Evolutionary conservation across 352 stramenopile genomes (phyloP), one percentile per base, ranked within the genome.

Genomic region (Phytophthora melonis): DNA sequence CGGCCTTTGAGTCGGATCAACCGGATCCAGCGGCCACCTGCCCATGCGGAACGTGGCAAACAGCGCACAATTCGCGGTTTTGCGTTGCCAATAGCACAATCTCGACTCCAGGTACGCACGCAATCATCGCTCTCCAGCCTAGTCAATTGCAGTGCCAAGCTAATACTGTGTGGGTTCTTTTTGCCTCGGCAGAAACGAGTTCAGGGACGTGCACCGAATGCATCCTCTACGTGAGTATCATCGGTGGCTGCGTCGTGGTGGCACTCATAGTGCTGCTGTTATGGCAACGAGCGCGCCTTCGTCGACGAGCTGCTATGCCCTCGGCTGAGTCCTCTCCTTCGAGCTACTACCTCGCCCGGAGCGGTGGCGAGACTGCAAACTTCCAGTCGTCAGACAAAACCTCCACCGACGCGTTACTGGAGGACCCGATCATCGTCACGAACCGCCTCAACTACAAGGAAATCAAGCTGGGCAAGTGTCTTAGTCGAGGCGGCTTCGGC

Each of bases 361-460:
- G 66, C 23, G 63, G 60, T 1, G 66, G 39, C 18, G 74, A 81
- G n/a, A 79, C 71, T 0, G 54, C 73, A 8, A 69, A 75, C n/a
- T 53, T 84, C 3, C 66, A 80, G 34, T 66, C 68, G 3, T 75
- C 69, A 1, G 53, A 80, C 5, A 68, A 62, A 43, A 66, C 73
- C 39, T 66, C 72, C 21, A 72, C 66, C 27, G 63, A 76, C 11
- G 55, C 32, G 3, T 62, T 89, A 25, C 57, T 86, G 7, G 77
- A 82, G 11, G 80, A 89, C 54, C 82, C 82, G 0, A 68, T 84
- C 30, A 84, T 89, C 43, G 58, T 83, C 43, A 81, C 75, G 3
- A 78, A 78, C 34, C 77, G 82, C 2, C 79, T 89, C 57, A 71
- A 79, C 32, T 84, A 83, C 75, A 81, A 80, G 56, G 64, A 84